These are phyloP conservation scores for Gonium pectorale DNA, from an alignment of 139 green algal genomes.

Conservation along the genomic window DNA sequence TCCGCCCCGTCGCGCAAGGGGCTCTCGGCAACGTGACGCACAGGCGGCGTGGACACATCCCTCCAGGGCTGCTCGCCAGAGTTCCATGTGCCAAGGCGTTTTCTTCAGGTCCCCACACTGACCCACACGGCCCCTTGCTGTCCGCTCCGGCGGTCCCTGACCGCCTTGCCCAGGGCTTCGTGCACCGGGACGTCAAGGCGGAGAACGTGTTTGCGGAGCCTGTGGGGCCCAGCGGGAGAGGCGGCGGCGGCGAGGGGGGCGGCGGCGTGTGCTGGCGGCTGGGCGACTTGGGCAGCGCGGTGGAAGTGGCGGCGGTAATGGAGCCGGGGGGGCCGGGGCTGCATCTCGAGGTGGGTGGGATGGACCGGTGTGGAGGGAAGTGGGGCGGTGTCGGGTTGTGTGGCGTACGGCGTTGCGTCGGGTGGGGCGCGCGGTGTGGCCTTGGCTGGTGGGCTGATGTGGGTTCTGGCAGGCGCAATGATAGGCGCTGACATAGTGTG, in stretches of 20 bases:
- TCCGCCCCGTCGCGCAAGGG: too few species aligned
- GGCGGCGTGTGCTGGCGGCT: background rate
- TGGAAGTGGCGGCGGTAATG: background rate
- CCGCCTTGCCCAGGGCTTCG: slow-evolving; percentile 21
- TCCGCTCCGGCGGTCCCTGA: background rate
- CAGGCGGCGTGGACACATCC: too few species aligned
- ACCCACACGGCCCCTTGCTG: background rate
- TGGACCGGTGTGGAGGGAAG: background rate
- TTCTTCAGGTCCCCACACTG: background rate
- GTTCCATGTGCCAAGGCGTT: background rate
- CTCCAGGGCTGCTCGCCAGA: background rate
- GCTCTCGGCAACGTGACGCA: too few species aligned
- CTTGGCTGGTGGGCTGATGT: background rate
- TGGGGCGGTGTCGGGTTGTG: too few species aligned
- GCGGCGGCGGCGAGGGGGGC: background rate
- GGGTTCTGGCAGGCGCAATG: background rate
- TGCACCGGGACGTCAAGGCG: slow-evolving; percentile 22
- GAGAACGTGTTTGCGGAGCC: slow-evolving; percentile 20
- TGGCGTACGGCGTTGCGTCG: background rate
- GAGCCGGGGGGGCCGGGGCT: background rate
- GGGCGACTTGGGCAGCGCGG: slow-evolving; percentile 21
- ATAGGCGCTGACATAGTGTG: too few species aligned
- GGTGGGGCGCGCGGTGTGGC: background rate
- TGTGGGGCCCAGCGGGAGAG: background rate
- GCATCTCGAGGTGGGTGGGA: background rate